phyloP scores from a whole-genome alignment of 371 early-diverging fungal genomes.

The Mortierella polycephala region DNA sequence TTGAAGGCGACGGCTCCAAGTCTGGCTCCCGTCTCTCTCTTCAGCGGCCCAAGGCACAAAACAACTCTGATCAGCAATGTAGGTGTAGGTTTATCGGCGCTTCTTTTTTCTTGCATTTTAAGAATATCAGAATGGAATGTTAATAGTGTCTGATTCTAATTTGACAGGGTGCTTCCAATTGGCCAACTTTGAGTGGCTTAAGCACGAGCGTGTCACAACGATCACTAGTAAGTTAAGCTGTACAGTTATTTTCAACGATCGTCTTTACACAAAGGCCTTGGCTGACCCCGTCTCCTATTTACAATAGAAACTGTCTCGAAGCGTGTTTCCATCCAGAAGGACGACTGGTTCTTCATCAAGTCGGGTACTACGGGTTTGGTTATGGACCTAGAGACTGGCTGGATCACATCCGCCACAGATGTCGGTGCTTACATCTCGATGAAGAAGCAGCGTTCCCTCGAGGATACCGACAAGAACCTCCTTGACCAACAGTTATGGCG shows the following conservation, averaged over 20 bases:
- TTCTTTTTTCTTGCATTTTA: neutral
- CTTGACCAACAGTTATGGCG: slow-evolving; percentile 65
- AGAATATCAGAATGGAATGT: too few relatives aligned
- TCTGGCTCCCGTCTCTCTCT: slow-evolving; percentile 44
- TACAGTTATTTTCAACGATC: too few relatives aligned
- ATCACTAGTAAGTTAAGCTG: slow-evolving; percentile 7
- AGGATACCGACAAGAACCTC: slow-evolving; percentile 31
- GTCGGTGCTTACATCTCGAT: slow-evolving; percentile 50
- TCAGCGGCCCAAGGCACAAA: slow-evolving; percentile 47
- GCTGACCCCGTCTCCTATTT: too few relatives aligned
- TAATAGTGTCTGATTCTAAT: neutral
- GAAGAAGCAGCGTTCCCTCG: slow-evolving; percentile 52
- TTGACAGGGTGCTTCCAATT: slow-evolving; percentile 30
- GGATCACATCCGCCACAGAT: slow-evolving; percentile 52
- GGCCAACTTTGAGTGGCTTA: slow-evolving; percentile 32
- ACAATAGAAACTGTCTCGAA: slow-evolving; percentile 7
- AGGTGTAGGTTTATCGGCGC: neutral
- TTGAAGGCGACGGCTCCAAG: slow-evolving; percentile 54
- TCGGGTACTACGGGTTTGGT: slow-evolving; percentile 34
- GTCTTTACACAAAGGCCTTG: too few relatives aligned
- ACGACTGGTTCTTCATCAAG: slow-evolving; percentile 56
- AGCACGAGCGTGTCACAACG: neutral
- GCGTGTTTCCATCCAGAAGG: slow-evolving; percentile 28
- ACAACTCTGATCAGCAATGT: slow-evolving; percentile 50
- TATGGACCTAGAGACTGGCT: slow-evolving; percentile 52